These are phyloP conservation scores for Mycogone perniciosa DNA, from an alignment of 2,329 filamentous ascomycete genomes.

Conservation along the genomic window DNA sequence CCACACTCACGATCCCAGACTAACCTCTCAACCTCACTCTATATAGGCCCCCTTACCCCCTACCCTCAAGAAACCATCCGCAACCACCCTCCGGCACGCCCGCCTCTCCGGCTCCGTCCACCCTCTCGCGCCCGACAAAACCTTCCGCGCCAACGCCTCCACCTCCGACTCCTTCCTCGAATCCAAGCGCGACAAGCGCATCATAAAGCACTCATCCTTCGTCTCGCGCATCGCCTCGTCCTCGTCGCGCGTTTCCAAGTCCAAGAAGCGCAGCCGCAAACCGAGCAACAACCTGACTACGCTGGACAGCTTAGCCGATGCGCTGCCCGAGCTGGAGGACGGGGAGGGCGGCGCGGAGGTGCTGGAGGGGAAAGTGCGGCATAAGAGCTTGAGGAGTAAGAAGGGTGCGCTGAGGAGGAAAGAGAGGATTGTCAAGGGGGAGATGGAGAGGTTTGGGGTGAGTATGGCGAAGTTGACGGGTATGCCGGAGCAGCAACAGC, in stretches of 20 bases:
- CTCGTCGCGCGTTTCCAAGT: slow-evolving; percentile 19
- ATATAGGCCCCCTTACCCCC: slow-evolving; percentile 27
- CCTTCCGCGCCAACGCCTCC: slow-evolving; percentile 44
- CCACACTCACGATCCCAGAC: fast-evolving
- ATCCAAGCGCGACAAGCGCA: slow-evolving; percentile 76
- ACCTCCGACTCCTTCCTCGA: slow-evolving; percentile 56
- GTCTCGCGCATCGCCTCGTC: slow-evolving; percentile 68
- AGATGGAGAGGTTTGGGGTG: slow-evolving; percentile 76
- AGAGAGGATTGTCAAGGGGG: slow-evolving; percentile 69
- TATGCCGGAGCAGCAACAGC: slow-evolving; percentile 20
- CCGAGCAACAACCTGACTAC: slow-evolving; percentile 73
- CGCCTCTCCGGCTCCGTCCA: slow-evolving; percentile 44
- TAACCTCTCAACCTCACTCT: neutral
- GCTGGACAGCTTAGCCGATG: slow-evolving; percentile 70
- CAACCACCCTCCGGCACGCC: slow-evolving; percentile 49
- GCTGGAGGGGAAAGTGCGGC: slow-evolving; percentile 55
- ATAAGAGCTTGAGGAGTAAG: slow-evolving; percentile 66
- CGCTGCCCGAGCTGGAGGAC: slow-evolving; percentile 58
- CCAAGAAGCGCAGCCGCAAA: slow-evolving; percentile 27
- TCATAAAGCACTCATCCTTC: slow-evolving; percentile 75
- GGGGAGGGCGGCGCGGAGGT: slow-evolving; percentile 41
- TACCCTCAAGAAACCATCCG: slow-evolving; percentile 47
- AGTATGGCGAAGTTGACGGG: slow-evolving; percentile 71
- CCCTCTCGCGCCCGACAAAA: slow-evolving; percentile 45
- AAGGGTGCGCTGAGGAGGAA: slow-evolving; percentile 80